A percentile compares a stretch with the other conserved stretches of the same genome.
These are phyloP conservation scores for Rhizophagus sp. DNA, from an alignment of 192 early-diverging fungal species.

Conservation along the genomic window DNA sequence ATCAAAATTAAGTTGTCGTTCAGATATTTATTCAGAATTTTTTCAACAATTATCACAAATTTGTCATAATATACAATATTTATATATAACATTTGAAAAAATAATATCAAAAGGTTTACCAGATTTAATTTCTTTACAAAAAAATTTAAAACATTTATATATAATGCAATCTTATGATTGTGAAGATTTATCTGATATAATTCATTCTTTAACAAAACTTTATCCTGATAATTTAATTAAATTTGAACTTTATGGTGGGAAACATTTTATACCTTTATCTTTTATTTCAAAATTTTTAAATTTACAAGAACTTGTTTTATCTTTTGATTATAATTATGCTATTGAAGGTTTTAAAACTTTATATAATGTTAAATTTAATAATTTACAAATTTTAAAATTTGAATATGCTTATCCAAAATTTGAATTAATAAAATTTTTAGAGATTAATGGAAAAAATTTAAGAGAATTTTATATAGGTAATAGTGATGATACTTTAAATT, in stretches of 20 bases:
- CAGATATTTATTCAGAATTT: neutral
- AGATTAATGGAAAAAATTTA: neutral
- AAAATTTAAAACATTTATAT: neutral
- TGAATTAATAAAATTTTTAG: neutral
- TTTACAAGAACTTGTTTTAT: neutral
- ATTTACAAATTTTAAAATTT: neutral
- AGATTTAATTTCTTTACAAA: neutral
- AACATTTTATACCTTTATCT: neutral
- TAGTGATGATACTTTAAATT: neutral
- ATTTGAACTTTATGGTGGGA: neutral
- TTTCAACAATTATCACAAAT: neutral
- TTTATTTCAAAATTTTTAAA: neutral
- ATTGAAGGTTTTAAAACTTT: neutral
- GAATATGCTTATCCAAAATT: neutral
- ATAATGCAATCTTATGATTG: neutral
- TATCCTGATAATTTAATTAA: neutral
- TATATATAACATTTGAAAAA: neutral
- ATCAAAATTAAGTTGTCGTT: neutral
- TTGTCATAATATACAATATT: neutral
- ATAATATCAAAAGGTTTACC: neutral
- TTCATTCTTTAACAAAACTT: neutral
- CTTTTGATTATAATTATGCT: neutral
- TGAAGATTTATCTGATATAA: neutral
- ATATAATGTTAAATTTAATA: neutral
- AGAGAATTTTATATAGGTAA: neutral